Percentiles rank a stretch among this genome's conserved stretches.
Conservation (phyloP, 129 eudicot species). For the Pseudognaphalium luteoalbum region DNA sequence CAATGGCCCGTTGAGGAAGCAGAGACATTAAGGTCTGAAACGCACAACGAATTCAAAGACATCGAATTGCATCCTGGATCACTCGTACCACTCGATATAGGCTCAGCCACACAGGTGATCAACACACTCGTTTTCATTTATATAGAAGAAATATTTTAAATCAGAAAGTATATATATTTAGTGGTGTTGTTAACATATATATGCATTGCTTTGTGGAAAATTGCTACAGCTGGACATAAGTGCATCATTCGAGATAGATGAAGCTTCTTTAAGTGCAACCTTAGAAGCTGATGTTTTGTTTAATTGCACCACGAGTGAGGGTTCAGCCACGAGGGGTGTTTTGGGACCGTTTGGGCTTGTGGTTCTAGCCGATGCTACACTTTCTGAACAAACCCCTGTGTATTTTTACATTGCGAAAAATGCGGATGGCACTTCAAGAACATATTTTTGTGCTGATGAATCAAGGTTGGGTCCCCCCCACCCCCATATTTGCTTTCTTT, state of each 20-base stretch:
- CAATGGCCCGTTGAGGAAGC: conserved; percentile 61
- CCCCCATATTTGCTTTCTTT: no score
- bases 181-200: no score
- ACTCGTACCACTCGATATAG: conserved; percentile 34
- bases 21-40: conserved; percentile 32
- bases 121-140: no score
- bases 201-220: no score
- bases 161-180: no score
- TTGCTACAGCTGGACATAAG: conserved; percentile 59
- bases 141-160: no score
- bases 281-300: conserved; percentile 40
- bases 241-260: conserved; percentile 56
- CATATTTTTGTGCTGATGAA: no score
- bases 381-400: conserved; percentile 54
- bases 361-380: conserved; percentile 56
- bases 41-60: conserved; percentile 11
- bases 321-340: conserved; percentile 46
- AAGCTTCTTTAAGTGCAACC: conserved; percentile 33
- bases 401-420: conserved; percentile 43
- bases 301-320: conserved; percentile 62
- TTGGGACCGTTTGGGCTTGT: conserved; percentile 74
- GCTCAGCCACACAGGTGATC: conserved; percentile 46
- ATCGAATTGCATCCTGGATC: conserved; percentile 37
- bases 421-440: conserved; percentile 40
- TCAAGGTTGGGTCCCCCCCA: no score